These are phyloP conservation scores for Neostapfia colusana DNA, from an alignment of 176 grass and related monocot genomes.

Conservation along the genomic window DNA sequence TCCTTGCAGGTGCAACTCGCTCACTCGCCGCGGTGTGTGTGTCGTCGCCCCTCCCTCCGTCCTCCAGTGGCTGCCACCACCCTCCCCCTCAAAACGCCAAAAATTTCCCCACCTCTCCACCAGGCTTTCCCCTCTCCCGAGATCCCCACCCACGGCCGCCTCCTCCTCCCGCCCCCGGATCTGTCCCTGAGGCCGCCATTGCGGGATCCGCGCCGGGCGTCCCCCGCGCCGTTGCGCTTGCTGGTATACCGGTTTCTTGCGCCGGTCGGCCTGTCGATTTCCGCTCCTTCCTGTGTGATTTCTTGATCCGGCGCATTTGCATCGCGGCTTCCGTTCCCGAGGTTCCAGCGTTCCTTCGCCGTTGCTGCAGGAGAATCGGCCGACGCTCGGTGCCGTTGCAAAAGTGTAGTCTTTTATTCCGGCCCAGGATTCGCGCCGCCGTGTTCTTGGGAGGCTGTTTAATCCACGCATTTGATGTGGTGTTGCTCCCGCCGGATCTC, in stretches of 20 bases:
- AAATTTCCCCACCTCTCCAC: constrained; percentile 38
- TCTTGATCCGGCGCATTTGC: constrained; percentile 44
- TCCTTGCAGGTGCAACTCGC: constrained; percentile 19
- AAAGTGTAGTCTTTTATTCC: constrained; percentile 19
- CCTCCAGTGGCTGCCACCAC: constrained; percentile 25
- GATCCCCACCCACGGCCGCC: constrained; percentile 62
- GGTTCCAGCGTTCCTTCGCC: background rate
- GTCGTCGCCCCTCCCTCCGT: background rate
- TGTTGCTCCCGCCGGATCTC: constrained; percentile 41
- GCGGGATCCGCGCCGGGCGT: constrained; percentile 36
- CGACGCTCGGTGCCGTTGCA: constrained; percentile 22
- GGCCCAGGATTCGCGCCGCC: constrained; percentile 20
- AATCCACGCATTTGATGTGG: constrained; percentile 39
- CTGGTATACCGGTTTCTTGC: background rate
- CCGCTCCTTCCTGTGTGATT: background rate
- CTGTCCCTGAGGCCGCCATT: constrained; percentile 51
- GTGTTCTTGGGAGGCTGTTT: constrained; percentile 25
- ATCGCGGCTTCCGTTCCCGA: background rate
- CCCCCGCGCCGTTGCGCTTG: constrained; percentile 4
- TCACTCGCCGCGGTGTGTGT: constrained; percentile 29
- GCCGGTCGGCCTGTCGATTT: constrained; percentile 3
- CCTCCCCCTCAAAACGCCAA: constrained; percentile 44
- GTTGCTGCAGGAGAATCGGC: constrained; percentile 11
- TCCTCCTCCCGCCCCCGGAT: constrained; percentile 46
- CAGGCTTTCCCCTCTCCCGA: constrained; percentile 35